A percentile compares a stretch with the other conserved stretches of the same genome.
These are phyloP conservation scores for Entomortierella lignicola DNA, from an alignment of 192 early-diverging fungal genomes.

Conservation along the genomic window DNA sequence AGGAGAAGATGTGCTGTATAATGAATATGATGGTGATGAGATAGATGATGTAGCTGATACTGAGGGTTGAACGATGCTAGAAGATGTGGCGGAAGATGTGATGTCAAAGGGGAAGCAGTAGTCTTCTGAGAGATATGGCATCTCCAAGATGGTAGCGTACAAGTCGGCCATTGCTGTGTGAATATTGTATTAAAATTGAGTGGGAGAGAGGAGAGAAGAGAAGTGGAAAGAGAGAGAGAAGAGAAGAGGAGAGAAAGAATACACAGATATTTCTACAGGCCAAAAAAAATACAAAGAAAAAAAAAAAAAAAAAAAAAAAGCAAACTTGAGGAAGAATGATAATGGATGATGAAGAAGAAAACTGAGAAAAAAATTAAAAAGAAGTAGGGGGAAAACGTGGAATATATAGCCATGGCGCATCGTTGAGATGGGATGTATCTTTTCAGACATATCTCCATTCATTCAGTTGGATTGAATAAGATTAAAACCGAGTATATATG, in stretches of 20 bases:
- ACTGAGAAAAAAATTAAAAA: conserved; percentile 2
- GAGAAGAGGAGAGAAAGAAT: neutral
- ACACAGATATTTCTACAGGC: neutral
- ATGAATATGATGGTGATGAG: conserved; percentile 14
- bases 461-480: neutral
- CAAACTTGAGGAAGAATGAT: neutral
- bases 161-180: conserved; percentile 25
- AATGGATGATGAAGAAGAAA: neutral
- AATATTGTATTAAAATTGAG: neutral
- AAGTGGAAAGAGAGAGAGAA: neutral
- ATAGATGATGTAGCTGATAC: neutral
- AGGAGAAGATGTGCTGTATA: conserved; percentile 34
- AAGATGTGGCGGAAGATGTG: neutral
- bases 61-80: neutral
- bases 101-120: conserved; percentile 46
- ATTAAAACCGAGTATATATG: neutral
- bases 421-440: too few species aligned
- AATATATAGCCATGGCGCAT: neutral
- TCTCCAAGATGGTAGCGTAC: conserved; percentile 36
- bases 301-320: neutral
- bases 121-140: conserved; percentile 46
- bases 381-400: neutral
- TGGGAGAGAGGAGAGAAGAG: neutral
- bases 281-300: too few species aligned
- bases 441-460: too few species aligned